Conservation (phyloP, 2,329 filamentous ascomycete genomes). For the Sarocladium brachiariae region DNA sequence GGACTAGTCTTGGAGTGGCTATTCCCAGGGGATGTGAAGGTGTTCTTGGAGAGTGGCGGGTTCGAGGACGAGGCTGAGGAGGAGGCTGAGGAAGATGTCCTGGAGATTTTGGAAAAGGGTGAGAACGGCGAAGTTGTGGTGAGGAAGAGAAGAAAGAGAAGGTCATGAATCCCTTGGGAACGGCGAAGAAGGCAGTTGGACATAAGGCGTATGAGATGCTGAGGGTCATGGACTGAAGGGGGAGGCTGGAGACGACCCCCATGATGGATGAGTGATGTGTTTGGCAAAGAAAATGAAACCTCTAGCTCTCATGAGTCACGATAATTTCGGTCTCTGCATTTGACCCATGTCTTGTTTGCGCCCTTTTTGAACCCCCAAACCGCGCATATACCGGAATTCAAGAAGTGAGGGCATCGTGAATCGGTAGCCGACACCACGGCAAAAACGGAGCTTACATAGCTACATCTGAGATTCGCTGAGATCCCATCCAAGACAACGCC, state of each 20-base stretch:
- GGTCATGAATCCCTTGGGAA: constrained; percentile 35
- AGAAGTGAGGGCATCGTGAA: no score
- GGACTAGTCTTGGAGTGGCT: constrained; percentile 45
- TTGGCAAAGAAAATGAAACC: no score
- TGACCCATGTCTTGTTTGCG: no score
- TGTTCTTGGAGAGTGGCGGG: constrained; percentile 43
- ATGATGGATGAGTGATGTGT: no score
- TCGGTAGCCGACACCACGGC: background rate
- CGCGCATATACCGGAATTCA: no score
- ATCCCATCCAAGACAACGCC: background rate
- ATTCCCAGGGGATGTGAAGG: constrained; percentile 52
- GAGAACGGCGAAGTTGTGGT: constrained; percentile 18
- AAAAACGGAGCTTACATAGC: no score
- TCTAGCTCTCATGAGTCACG: no score
- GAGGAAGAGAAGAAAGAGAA: constrained; percentile 21
- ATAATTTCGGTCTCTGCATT: background rate
- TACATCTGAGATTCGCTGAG: no score
- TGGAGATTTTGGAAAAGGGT: constrained; percentile 14
- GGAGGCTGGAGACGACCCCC: background rate
- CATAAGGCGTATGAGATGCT: constrained; percentile 51
- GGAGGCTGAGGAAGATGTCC: constrained; percentile 27
- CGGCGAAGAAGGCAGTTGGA: constrained; percentile 43
- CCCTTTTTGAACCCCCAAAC: no score
- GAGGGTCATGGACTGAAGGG: constrained; percentile 42
- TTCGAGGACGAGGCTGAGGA: constrained; percentile 38